phyloP scores from a whole-genome alignment of 2,329 filamentous ascomycete species.

The Tympanopsis confertula region DNA sequence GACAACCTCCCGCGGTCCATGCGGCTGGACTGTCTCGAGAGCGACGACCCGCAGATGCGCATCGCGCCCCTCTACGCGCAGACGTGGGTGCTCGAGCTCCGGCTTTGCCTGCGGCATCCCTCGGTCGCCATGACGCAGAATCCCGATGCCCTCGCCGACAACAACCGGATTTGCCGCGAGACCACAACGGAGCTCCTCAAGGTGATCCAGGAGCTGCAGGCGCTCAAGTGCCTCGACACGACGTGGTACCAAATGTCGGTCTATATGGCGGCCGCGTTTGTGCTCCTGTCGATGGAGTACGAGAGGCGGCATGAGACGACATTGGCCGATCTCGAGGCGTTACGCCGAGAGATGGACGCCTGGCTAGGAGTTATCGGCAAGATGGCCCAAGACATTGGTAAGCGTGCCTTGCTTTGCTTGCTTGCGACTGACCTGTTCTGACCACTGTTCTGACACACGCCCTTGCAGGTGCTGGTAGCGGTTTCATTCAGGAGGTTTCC shows the following conservation, averaged over 20 bases:
- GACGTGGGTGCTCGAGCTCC: slow-evolving; percentile 42
- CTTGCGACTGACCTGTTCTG: neutral
- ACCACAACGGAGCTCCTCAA: slow-evolving; percentile 53
- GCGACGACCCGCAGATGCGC: slow-evolving; percentile 25
- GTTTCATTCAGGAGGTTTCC: no score
- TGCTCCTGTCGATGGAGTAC: slow-evolving; percentile 58
- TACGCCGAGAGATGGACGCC: slow-evolving; percentile 55
- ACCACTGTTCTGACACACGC: slow-evolving; percentile 2
- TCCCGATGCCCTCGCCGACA: slow-evolving; percentile 42
- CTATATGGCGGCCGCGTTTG: slow-evolving; percentile 64
- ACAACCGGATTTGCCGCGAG: slow-evolving; percentile 55
- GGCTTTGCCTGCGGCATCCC: slow-evolving; percentile 48
- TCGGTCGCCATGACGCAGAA: slow-evolving; percentile 45
- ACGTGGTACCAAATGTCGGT: slow-evolving; percentile 68
- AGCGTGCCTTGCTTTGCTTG: slow-evolving; percentile 13
- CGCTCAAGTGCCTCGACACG: slow-evolving; percentile 59
- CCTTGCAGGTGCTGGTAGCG: slow-evolving; percentile 1
- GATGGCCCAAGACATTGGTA: slow-evolving; percentile 55
- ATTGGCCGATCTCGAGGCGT: slow-evolving; percentile 40
- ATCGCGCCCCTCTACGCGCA: slow-evolving; percentile 42
- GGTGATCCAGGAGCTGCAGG: slow-evolving; percentile 44
- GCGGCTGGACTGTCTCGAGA: slow-evolving; percentile 27
- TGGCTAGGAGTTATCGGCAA: slow-evolving; percentile 62
- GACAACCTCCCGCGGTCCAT: slow-evolving; percentile 52
- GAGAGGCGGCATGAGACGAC: slow-evolving; percentile 52